phyloP scores from a whole-genome alignment of 768 basidiomycete genomes.

The Rhodotorula diobovata region DNA sequence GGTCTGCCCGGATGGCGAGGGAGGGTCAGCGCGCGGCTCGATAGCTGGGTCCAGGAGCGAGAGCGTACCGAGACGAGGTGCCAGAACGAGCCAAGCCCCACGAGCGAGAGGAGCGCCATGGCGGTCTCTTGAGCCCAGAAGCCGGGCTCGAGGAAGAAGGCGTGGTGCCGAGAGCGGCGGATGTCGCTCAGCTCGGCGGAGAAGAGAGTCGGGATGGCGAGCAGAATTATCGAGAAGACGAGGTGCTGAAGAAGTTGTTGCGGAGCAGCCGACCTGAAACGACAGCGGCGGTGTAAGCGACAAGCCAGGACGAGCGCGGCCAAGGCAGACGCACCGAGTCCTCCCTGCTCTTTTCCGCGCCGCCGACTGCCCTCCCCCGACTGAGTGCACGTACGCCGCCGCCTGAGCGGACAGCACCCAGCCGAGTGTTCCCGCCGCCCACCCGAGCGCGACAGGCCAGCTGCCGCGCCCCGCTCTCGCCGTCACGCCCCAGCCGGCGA shows the following conservation, averaged over 20 bases:
- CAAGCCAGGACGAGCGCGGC: too few relatives aligned
- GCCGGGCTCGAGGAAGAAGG: slow-evolving; percentile 15
- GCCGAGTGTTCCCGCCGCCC: background rate
- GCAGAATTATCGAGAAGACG: background rate
- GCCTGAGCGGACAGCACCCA: slow-evolving; percentile 1
- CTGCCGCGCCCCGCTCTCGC: background rate
- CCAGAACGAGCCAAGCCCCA: background rate
- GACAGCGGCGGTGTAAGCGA: too few relatives aligned
- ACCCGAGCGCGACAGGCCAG: background rate
- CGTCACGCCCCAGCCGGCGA: background rate
- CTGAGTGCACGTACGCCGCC: too few relatives aligned
- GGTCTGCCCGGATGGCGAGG: background rate
- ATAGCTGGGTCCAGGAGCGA: too few relatives aligned
- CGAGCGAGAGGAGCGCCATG: background rate
- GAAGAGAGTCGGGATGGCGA: slow-evolving; percentile 1
- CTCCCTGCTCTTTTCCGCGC: too few relatives aligned
- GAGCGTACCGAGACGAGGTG: background rate
- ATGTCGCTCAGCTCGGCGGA: slow-evolving; percentile 2
- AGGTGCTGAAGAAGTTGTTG: background rate
- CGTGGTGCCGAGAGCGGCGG: slow-evolving; percentile 1
- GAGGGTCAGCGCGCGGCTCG: background rate
- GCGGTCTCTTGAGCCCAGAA: slow-evolving; percentile 13
- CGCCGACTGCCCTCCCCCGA: background rate
- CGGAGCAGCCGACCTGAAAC: background rate
- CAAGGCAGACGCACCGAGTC: too few relatives aligned